Evolutionary conservation across 305 asterid species (phyloP).

Genomic region (Fraxinus platypoda): DNA sequence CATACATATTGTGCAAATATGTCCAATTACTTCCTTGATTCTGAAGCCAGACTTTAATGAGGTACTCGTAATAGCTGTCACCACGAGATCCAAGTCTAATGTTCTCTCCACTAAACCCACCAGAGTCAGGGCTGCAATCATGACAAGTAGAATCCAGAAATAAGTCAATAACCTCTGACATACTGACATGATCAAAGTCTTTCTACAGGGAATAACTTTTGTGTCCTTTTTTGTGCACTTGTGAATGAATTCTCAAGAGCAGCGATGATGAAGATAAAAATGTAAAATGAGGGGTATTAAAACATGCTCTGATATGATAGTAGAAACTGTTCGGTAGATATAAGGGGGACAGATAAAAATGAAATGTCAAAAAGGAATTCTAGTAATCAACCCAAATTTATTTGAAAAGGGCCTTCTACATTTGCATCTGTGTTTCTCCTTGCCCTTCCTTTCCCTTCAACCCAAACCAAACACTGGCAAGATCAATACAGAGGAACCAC

Average conservation of each 20-base stretch:
- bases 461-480: neutral
- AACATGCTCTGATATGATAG: neutral
- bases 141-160: constrained; percentile 27
- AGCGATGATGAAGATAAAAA: neutral
- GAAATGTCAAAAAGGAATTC: neutral
- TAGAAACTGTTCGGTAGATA: neutral
- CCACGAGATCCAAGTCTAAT: constrained; percentile 98
- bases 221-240: neutral
- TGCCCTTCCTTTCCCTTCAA: neutral
- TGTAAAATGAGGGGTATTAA: neutral
- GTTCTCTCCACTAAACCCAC: constrained; percentile 83
- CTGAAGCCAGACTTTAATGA: constrained; percentile 92
- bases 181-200: constrained; percentile 9
- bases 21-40: constrained; percentile 60
- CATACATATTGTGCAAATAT: constrained; percentile 77
- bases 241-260: neutral
- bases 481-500: neutral
- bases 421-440: neutral
- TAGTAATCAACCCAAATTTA: neutral
- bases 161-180: constrained; percentile 13
- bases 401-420: constrained; percentile 4
- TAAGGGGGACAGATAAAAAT: neutral
- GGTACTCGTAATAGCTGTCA: constrained; percentile 97
- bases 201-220: neutral
- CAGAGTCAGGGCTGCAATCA: constrained; percentile 80